Evolutionary conservation across 2,329 filamentous ascomycete genomes (phyloP).

Genomic region (Ilyonectria robusta): DNA sequence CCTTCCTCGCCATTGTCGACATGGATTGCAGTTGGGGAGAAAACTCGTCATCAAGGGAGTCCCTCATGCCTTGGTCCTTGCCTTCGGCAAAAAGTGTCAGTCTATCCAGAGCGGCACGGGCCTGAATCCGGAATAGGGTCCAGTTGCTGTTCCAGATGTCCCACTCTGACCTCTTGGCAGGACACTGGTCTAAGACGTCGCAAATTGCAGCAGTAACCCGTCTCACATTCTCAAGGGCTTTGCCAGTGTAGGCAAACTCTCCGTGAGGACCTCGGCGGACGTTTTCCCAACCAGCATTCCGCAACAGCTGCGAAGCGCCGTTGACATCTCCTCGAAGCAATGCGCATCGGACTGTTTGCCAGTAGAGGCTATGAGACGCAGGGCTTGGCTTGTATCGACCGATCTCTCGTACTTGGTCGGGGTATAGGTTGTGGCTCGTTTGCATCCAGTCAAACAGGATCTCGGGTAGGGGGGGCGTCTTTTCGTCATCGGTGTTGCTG

Average conservation of each 20-base stretch:
- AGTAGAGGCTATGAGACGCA: slow-evolving; percentile 83
- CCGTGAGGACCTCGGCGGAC: slow-evolving; percentile 78
- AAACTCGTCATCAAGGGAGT: slow-evolving; percentile 51
- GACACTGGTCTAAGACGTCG: slow-evolving; percentile 80
- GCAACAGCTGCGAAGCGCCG: slow-evolving; percentile 77
- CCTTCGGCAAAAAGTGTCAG: slow-evolving; percentile 87
- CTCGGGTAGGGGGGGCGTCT: slow-evolving; percentile 75
- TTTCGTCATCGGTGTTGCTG: slow-evolving; percentile 54
- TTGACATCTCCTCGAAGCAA: slow-evolving; percentile 82
- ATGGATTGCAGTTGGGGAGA: slow-evolving; percentile 63
- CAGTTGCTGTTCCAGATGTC: slow-evolving; percentile 86
- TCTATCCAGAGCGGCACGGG: slow-evolving; percentile 77
- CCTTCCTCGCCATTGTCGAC: slow-evolving; percentile 79
- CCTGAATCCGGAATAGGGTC: slow-evolving; percentile 84
- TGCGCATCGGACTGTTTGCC: slow-evolving; percentile 84
- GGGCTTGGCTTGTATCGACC: slow-evolving; percentile 77
- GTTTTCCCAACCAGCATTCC: slow-evolving; percentile 82
- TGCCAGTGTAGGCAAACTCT: slow-evolving; percentile 78
- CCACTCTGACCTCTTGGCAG: slow-evolving; percentile 81
- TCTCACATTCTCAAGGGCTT: slow-evolving; percentile 84
- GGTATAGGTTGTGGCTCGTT: slow-evolving; percentile 79
- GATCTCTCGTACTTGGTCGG: slow-evolving; percentile 76
- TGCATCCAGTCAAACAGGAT: slow-evolving; percentile 88
- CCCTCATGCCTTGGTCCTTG: slow-evolving; percentile 63
- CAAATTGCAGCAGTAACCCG: slow-evolving; percentile 78